Percentiles rank a stretch among this genome's conserved stretches.
Conservation (phyloP, 1,284 basidiomycete genomes). For the Golubevia sp. region DNA sequence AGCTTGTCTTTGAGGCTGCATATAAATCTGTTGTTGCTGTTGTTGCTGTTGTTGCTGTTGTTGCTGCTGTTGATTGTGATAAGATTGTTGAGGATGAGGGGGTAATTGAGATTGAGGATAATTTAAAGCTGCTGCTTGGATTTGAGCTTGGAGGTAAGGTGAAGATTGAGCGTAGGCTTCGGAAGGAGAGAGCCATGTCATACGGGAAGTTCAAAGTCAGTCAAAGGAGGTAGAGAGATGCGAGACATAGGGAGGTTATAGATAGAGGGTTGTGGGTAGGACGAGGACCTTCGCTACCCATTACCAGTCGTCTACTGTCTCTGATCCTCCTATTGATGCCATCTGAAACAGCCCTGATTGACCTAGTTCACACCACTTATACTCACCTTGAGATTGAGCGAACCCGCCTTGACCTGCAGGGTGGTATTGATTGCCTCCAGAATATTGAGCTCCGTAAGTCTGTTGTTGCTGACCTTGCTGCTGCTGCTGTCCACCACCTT, state of each 20-base stretch:
- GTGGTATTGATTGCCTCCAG: conserved; percentile 29
- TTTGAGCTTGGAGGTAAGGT: conserved; percentile 42
- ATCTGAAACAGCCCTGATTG: background rate
- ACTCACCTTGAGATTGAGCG: conserved; percentile 48
- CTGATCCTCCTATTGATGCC: too few species aligned
- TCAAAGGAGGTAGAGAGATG: background rate
- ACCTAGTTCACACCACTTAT: background rate
- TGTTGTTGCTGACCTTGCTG: conserved; percentile 1
- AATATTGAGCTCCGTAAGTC: conserved; percentile 3
- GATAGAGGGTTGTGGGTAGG: background rate
- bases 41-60: conserved; percentile 16
- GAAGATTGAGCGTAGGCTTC: conserved; percentile 24
- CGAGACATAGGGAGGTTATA: background rate
- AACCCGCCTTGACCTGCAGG: conserved; percentile 48
- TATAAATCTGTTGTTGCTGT: conserved; percentile 1
- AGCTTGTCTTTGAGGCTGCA: conserved; percentile 16
- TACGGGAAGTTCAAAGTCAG: background rate
- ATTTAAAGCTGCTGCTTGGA: conserved; percentile 41
- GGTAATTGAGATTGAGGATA: conserved; percentile 46
- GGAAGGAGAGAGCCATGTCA: conserved; percentile 40
- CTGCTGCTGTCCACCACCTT: conserved; percentile 2
- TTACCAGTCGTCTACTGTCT: background rate
- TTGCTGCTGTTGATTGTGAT: conserved; percentile 19
- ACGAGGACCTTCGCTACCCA: background rate
- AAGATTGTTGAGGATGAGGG: conserved; percentile 20